Base-by-base conservation (phyloP, 768 basidiomycete genomes). In the Daedaleopsis sinensis region DNA sequence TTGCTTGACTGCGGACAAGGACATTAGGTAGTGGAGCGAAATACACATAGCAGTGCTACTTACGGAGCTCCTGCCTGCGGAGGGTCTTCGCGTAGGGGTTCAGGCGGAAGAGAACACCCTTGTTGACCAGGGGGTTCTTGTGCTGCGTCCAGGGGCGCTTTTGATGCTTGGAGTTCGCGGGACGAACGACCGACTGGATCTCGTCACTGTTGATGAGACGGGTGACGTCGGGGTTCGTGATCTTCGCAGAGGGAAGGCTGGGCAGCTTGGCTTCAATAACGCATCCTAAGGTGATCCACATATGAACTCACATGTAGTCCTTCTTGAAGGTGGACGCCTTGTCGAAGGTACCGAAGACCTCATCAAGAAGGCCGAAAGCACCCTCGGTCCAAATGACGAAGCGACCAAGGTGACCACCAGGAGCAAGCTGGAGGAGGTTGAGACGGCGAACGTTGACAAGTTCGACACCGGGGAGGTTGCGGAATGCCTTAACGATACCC, bases 371-470 rank as follows among this genome's bases (percentile, higher is more conserved):
- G 55, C 79, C 83, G 76, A 98, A 97, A 27, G 97, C 97, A 70
- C 84, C 84, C 80, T 96, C 91, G 63, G 97, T 98, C 97, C 97
- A 99, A 84, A 99, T 96, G 76, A 98, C 83, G 82, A 99, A 99
- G 65, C 97, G 94, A 63, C 97, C 97, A 62, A 99, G 88, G 75
- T 99, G 97, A 67, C 97, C 97, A 87, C 97, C 97, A 52, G 97
- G 97, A 16, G 97, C 97, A 75, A 99, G 93, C 80, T 98, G 95
- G 75, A 99, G 94, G 71, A 99, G 87, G 82, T 99, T 99, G 70
- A 99, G 82, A 54, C 92, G 80, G 76, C 88, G 85, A 68, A 99
- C 97, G 75, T 93, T 96, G 79, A 92, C 93, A 55, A 96, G 81
- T 81, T 98, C 97, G 69, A 98, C 96, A 79, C 97, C 97, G 63